These are phyloP conservation scores for Cenchrus purpureus DNA, from an alignment of 176 grass and related monocot species.

Conservation along the genomic window DNA sequence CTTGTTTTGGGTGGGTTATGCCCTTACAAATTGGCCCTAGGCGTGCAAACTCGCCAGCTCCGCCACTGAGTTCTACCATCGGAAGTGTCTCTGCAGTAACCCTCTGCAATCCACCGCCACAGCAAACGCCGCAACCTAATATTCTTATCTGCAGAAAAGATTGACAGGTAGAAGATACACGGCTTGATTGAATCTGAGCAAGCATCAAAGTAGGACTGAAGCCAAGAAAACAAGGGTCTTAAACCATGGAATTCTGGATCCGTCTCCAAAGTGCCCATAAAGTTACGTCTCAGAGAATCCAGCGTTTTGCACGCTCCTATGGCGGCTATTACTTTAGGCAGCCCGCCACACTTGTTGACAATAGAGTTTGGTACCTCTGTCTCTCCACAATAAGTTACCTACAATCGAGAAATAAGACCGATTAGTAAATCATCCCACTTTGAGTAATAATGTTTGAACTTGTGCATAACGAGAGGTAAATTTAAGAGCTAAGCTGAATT, in stretches of 20 bases:
- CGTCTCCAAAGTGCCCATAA: neutral
- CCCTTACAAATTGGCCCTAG: too few relatives aligned
- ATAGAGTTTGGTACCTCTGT: neutral
- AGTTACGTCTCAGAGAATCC: neutral
- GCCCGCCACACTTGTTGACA: neutral
- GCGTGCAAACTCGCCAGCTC: too few relatives aligned
- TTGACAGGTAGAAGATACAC: slow-evolving; percentile 51
- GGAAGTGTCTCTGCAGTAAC: neutral
- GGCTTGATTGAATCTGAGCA: slow-evolving; percentile 44
- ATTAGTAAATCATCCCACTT: neutral
- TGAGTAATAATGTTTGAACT: too few relatives aligned
- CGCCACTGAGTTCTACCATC: neutral
- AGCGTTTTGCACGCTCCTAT: neutral
- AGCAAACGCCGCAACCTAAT: slow-evolving; percentile 25
- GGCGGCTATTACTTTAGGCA: neutral
- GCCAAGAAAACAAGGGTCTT: neutral
- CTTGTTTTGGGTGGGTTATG: too few relatives aligned
- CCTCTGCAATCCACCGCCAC: slow-evolving; percentile 52
- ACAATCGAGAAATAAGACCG: neutral
- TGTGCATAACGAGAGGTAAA: neutral
- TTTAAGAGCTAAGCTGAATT: too few relatives aligned
- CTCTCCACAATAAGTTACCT: neutral
- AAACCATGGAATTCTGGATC: neutral
- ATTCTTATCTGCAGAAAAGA: slow-evolving; percentile 6
- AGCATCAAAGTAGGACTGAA: slow-evolving; percentile 23